Conservation (phyloP, 257 asterid genomes). For the Solanum rostratum region DNA sequence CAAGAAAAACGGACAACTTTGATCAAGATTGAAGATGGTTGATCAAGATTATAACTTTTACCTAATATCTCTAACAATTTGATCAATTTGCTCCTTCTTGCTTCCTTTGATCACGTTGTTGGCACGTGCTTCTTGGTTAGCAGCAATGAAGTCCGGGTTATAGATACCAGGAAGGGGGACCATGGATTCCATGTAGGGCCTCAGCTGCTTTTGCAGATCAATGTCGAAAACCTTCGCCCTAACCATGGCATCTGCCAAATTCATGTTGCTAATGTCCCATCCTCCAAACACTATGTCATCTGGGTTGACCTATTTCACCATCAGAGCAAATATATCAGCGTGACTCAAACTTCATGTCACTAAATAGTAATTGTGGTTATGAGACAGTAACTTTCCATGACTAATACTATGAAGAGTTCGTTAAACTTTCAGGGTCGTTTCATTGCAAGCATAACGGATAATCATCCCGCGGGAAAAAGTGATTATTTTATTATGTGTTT, state of each 20-base stretch:
- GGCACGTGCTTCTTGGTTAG: constrained; percentile 92
- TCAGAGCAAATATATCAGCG: constrained; percentile 3
- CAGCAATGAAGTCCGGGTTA: constrained; percentile 95
- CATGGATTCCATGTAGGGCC: constrained; percentile 98
- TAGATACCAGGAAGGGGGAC: constrained; percentile 98
- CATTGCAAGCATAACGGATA: neutral
- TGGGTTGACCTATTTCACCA: constrained; percentile 60
- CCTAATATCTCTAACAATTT: constrained; percentile 77
- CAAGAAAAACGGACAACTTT: neutral
- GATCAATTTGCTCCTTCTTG: constrained; percentile 73
- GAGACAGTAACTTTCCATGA: neutral
- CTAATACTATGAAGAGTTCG: neutral
- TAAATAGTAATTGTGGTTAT: neutral
- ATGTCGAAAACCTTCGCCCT: constrained; percentile 85
- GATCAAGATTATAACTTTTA: constrained; percentile 4
- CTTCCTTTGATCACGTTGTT: constrained; percentile 79
- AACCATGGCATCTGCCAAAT: constrained; percentile 94
- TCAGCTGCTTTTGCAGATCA: constrained; percentile 86
- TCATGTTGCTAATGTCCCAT: constrained; percentile 97
- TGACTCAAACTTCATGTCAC: neutral
- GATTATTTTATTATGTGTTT: neutral
- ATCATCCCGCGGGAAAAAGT: neutral
- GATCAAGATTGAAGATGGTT: neutral
- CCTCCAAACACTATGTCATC: constrained; percentile 93
- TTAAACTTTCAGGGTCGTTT: neutral